Percentiles rank a stretch among this genome's conserved stretches.
These are phyloP conservation scores for Penicillium sp. DNA, from an alignment of 2,329 filamentous ascomycete genomes.

Conservation along the genomic window DNA sequence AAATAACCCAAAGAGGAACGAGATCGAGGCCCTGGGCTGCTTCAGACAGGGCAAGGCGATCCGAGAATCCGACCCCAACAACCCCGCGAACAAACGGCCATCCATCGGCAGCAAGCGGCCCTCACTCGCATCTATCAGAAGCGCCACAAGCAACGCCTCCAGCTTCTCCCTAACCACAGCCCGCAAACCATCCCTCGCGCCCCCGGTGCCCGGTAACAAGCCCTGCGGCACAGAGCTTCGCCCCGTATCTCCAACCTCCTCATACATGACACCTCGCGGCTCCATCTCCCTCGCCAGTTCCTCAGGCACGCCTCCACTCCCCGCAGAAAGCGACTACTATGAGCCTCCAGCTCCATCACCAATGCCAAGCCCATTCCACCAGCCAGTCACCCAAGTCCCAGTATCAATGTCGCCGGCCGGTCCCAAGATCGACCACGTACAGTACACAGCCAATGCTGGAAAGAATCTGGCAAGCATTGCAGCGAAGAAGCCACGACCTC, in stretches of 20 bases:
- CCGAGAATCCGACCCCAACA: slow-evolving; percentile 48
- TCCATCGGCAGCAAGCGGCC: slow-evolving; percentile 37
- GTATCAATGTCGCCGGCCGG: slow-evolving; percentile 29
- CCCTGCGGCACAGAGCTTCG: slow-evolving; percentile 14
- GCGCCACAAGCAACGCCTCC: slow-evolving; percentile 27
- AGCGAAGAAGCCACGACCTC: slow-evolving; percentile 69
- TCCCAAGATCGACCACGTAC: slow-evolving; percentile 28
- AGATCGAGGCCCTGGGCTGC: slow-evolving; percentile 61
- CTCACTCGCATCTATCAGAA: neutral
- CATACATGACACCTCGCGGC: slow-evolving; percentile 24
- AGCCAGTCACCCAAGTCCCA: slow-evolving; percentile 3
- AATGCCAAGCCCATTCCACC: slow-evolving; percentile 6
- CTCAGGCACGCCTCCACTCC: slow-evolving; percentile 12
- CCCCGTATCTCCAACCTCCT: slow-evolving; percentile 25
- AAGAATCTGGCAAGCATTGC: slow-evolving; percentile 26
- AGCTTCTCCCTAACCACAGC: slow-evolving; percentile 33
- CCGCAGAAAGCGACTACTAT: slow-evolving; percentile 14
- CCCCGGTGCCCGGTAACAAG: slow-evolving; percentile 23
- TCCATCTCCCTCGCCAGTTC: slow-evolving; percentile 15
- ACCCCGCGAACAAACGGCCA: slow-evolving; percentile 16
- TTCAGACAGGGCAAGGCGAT: slow-evolving; percentile 64
- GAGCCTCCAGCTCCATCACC: slow-evolving; percentile 9
- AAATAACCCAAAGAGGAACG: slow-evolving; percentile 59
- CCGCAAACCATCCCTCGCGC: slow-evolving; percentile 25
- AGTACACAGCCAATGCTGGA: slow-evolving; percentile 33